These are phyloP conservation scores for Rhododendron molle DNA, from an alignment of 148 eudicot species.

Conservation along the genomic window DNA sequence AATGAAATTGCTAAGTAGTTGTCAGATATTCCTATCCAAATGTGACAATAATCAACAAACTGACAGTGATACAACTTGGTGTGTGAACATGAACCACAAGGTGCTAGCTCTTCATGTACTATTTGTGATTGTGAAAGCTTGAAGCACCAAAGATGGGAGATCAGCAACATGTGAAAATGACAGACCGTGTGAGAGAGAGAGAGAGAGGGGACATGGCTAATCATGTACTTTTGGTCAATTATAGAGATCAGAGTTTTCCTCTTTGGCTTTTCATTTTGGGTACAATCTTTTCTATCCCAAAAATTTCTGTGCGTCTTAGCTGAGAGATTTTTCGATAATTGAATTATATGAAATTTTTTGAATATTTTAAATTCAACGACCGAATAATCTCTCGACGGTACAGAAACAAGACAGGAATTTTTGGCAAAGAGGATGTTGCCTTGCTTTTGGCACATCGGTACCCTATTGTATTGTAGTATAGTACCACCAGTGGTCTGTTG, in stretches of 20 bases:
- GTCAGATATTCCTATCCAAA: not conserved
- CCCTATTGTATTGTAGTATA: not conserved
- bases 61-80: not conserved
- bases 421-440: no score
- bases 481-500: not conserved
- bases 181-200: not conserved
- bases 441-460: not conserved
- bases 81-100: not conserved
- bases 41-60: not conserved
- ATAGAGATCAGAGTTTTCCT: not conserved
- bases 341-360: no score
- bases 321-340: accelerated
- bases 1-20: not conserved
- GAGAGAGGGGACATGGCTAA: not conserved
- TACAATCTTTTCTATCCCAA: no score
- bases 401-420: no score
- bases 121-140: no score
- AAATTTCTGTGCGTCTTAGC: no score
- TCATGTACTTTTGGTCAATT: not conserved
- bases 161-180: not conserved
- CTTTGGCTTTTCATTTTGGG: not conserved
- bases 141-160: no score
- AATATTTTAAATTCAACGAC: no score
- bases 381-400: no score
- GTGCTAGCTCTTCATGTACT: no score